Percentiles rank a stretch among this genome's conserved stretches.
These are phyloP conservation scores for Prunus mira DNA, from an alignment of 306 rosid species.

Conservation along the genomic window DNA sequence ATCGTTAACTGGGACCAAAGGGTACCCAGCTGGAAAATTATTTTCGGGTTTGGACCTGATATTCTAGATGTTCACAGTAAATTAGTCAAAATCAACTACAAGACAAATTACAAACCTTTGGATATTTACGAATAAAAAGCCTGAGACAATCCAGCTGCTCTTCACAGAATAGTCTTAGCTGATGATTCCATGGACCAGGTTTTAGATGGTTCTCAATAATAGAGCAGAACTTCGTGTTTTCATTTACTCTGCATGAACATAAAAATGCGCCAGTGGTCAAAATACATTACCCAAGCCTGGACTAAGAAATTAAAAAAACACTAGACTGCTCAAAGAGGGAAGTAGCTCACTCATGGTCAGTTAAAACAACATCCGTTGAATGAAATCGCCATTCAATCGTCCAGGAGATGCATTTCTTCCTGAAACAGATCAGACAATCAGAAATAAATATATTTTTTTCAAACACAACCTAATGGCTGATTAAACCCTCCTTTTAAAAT, in stretches of 20 bases:
- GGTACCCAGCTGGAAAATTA: background rate
- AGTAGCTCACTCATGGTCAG: conserved; percentile 70
- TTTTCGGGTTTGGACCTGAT: background rate
- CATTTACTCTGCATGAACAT: conserved; percentile 50
- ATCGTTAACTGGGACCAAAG: background rate
- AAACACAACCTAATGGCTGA: background rate
- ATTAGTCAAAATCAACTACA: background rate
- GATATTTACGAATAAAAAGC: conserved; percentile 66
- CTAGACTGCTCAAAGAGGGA: background rate
- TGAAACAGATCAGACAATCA: conserved; percentile 32
- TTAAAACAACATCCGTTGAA: conserved; percentile 53
- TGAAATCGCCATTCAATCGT: conserved; percentile 85
- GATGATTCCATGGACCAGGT: conserved; percentile 77
- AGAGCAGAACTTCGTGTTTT: conserved; percentile 50
- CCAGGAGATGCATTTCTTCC: conserved; percentile 81
- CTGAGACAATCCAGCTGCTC: conserved; percentile 55
- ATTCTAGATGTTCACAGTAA: background rate
- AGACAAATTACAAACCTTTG: conserved; percentile 47
- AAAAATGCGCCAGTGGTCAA: conserved; percentile 20
- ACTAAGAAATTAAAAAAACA: background rate
- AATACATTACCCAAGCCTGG: background rate
- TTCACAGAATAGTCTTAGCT: conserved; percentile 54
- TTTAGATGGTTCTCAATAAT: conserved; percentile 64
- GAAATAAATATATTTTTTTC: background rate
- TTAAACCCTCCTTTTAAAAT: background rate